A percentile compares a stretch with the other conserved stretches of the same genome.
Conservation (phyloP, 2,329 filamentous ascomycete species). For the Scedosporium boydii region DNA sequence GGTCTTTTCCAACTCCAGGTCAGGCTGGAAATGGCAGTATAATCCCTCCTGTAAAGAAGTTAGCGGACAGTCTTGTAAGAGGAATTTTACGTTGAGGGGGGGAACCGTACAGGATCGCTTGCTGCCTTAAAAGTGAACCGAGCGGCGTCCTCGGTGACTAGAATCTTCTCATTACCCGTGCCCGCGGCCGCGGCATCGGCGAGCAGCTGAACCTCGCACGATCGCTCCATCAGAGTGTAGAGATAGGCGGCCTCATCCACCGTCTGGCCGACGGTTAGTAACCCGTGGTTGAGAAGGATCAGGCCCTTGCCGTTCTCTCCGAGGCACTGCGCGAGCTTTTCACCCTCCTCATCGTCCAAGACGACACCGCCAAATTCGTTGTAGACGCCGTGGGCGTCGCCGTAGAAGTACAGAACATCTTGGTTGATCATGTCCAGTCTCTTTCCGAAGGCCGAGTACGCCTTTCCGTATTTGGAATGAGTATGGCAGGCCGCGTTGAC, state of each 20-base stretch:
- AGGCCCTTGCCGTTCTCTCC: slow-evolving; percentile 46
- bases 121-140: slow-evolving; percentile 19
- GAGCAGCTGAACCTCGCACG: slow-evolving; percentile 56
- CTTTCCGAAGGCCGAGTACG: slow-evolving; percentile 54
- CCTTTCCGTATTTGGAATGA: slow-evolving; percentile 53
- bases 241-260: slow-evolving; percentile 64
- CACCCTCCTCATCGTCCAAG: slow-evolving; percentile 53
- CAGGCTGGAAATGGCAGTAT: too few relatives aligned
- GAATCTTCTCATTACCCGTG: slow-evolving; percentile 19
- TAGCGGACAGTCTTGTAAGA: too few relatives aligned
- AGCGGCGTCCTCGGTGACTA: slow-evolving; percentile 31
- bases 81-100: too few relatives aligned
- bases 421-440: slow-evolving; percentile 61
- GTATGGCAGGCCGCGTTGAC: slow-evolving; percentile 58
- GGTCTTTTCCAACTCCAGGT: too few relatives aligned
- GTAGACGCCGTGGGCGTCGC: slow-evolving; percentile 49
- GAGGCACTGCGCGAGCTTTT: slow-evolving; percentile 50
- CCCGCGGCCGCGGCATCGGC: slow-evolving; percentile 47
- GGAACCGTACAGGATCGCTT: not conserved
- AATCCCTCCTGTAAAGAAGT: too few relatives aligned
- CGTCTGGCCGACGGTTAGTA: slow-evolving; percentile 57
- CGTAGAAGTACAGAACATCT: slow-evolving; percentile 55
- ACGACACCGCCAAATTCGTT: slow-evolving; percentile 38
- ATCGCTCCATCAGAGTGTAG: slow-evolving; percentile 57
- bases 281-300: slow-evolving; percentile 60